Percentiles rank a stretch among this genome's conserved stretches.
Evolutionary conservation across 2,329 filamentous ascomycete species (phyloP).

Genomic region (Penicillium sp.): DNA sequence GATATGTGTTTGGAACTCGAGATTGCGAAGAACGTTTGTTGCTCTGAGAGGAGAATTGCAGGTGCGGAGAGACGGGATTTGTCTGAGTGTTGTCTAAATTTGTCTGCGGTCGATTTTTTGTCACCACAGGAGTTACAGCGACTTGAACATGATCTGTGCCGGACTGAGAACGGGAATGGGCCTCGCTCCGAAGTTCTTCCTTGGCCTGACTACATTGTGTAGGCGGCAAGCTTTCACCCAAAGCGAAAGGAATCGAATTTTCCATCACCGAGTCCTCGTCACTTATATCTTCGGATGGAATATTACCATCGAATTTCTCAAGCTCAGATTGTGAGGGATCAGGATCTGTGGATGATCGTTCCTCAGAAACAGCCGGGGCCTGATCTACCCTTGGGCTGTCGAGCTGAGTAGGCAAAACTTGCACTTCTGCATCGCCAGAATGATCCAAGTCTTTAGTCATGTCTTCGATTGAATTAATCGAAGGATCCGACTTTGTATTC

Average conservation of each 20-base stretch:
- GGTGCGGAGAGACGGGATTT: background rate
- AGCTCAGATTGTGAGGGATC: no score
- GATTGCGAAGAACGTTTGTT: conserved; percentile 41
- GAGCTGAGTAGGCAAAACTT: background rate
- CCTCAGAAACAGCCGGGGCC: background rate
- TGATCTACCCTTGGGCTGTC: background rate
- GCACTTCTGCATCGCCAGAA: background rate
- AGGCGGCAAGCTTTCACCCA: conserved; percentile 30
- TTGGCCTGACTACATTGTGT: conserved; percentile 30
- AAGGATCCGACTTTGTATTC: background rate
- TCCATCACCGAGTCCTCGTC: conserved; percentile 45
- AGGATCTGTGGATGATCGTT: background rate
- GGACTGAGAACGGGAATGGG: conserved; percentile 25
- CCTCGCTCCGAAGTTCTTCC: conserved; percentile 29
- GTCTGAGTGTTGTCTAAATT: conserved; percentile 2
- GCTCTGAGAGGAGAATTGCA: conserved; percentile 27
- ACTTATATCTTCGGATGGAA: conserved; percentile 26
- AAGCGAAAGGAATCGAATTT: conserved; percentile 37
- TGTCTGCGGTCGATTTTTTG: conserved; percentile 12
- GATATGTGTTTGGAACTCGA: conserved; percentile 40
- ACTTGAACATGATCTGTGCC: conserved; percentile 36
- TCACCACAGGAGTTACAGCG: conserved; percentile 33
- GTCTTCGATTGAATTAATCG: background rate
- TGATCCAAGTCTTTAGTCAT: background rate
- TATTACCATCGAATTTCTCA: conserved; percentile 10